These are phyloP conservation scores for Fusarium acutatum DNA, from an alignment of 2,329 filamentous ascomycete species.

Conservation along the genomic window DNA sequence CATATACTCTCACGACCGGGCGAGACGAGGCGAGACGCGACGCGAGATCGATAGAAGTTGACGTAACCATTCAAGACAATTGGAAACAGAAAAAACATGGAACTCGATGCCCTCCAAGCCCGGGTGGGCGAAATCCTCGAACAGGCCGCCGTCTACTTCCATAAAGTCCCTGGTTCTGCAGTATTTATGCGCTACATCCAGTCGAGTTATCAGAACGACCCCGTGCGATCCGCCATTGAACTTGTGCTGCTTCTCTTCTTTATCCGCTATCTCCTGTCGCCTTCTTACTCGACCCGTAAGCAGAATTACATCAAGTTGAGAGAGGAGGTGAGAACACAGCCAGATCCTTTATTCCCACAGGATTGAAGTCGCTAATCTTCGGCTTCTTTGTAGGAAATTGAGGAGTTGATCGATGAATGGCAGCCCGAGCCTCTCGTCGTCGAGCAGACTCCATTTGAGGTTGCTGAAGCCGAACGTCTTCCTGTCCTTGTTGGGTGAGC, in stretches of 20 bases:
- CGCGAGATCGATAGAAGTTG: not conserved
- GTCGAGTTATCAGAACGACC: constrained; percentile 97
- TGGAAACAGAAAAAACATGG: constrained; percentile 55
- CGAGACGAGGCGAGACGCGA: not conserved
- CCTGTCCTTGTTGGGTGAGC: constrained; percentile 86
- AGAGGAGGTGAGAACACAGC: constrained; percentile 66
- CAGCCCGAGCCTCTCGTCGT: constrained; percentile 89
- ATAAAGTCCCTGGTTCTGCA: constrained; percentile 91
- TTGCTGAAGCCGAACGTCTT: constrained; percentile 82
- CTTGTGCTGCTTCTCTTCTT: constrained; percentile 95
- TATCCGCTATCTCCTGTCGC: constrained; percentile 89
- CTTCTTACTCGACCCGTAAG: constrained; percentile 90
- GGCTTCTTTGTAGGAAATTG: constrained; percentile 74
- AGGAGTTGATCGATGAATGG: constrained; percentile 97
- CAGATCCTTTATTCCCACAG: not conserved
- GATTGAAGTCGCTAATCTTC: not conserved
- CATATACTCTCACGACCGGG: not conserved
- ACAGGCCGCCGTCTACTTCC: constrained; percentile 72
- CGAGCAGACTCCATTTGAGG: constrained; percentile 77
- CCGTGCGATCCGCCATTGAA: constrained; percentile 91
- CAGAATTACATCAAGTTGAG: constrained; percentile 88
- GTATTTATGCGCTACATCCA: constrained; percentile 95
- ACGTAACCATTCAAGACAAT: not conserved
- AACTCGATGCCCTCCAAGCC: constrained; percentile 67
- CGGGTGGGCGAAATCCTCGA: constrained; percentile 60